These are phyloP conservation scores for Aspergillus niger DNA, from an alignment of 2,329 filamentous ascomycete species.

Conservation along the genomic window DNA sequence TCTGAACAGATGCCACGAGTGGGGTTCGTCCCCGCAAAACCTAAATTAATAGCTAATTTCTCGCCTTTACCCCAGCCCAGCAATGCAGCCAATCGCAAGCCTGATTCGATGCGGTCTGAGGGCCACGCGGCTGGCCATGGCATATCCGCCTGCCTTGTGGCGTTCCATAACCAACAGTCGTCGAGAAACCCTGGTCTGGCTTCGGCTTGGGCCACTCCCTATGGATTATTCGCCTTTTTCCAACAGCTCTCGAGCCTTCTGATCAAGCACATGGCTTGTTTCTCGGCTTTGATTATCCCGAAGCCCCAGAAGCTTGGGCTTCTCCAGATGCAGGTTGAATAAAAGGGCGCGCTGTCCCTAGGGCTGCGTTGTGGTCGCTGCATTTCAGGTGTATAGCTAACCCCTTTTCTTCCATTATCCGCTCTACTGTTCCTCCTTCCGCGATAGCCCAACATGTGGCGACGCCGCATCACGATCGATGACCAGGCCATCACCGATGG, in stretches of 20 bases:
- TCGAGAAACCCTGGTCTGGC: background rate
- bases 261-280: background rate
- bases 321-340: background rate
- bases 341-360: background rate
- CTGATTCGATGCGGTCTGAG: background rate
- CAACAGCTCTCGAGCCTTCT: background rate
- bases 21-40: background rate
- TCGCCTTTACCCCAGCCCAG: background rate
- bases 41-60: background rate
- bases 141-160: background rate
- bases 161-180: background rate
- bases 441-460: background rate
- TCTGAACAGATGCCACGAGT: background rate
- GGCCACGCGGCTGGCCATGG: background rate
- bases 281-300: background rate
- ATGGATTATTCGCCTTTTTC: background rate
- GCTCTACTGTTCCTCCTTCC: background rate
- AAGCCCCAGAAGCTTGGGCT: background rate
- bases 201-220: background rate
- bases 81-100: background rate
- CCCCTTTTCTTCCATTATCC: background rate
- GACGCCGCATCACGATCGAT: background rate
- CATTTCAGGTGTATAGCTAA: too few relatives aligned
- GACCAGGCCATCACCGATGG: constrained; percentile 1
- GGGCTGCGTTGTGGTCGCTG: background rate